Percentiles rank a stretch among this genome's conserved stretches.
Conservation (phyloP, 345 rosid species). For the Populus nigra region DNA sequence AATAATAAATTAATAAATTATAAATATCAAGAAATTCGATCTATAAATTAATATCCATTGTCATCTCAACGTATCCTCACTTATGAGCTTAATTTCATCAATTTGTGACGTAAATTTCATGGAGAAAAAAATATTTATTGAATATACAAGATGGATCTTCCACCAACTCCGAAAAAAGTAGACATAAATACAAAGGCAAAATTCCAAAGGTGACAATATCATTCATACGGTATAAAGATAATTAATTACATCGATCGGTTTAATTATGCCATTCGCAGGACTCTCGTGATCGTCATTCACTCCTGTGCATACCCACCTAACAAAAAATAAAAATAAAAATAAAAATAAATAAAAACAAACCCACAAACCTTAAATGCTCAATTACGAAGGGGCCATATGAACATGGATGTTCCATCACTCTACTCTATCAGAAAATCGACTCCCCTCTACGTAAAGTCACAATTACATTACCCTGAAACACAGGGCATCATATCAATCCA, state of each 20-base stretch:
- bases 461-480: neutral
- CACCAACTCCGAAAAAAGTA: neutral
- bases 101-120: neutral
- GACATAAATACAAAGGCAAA: conserved; percentile 5
- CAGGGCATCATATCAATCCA: neutral
- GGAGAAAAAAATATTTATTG: neutral
- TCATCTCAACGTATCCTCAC: too few relatives aligned
- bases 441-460: neutral
- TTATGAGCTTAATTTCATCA: neutral
- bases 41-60: too few relatives aligned
- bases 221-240: neutral
- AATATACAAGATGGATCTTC: neutral
- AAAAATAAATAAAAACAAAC: neutral
- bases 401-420: conserved; percentile 17
- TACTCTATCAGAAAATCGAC: conserved; percentile 1
- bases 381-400: neutral
- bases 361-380: neutral
- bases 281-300: conserved; percentile 39
- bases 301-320: conserved; percentile 2
- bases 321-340: neutral
- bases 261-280: conserved; percentile 38
- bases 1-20: too few relatives aligned
- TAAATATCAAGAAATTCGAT: too few relatives aligned
- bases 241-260: neutral
- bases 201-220: neutral